Base-by-base conservation (phyloP, 2,329 filamentous ascomycete genomes). In the Alternaria angustiovoidea region DNA sequence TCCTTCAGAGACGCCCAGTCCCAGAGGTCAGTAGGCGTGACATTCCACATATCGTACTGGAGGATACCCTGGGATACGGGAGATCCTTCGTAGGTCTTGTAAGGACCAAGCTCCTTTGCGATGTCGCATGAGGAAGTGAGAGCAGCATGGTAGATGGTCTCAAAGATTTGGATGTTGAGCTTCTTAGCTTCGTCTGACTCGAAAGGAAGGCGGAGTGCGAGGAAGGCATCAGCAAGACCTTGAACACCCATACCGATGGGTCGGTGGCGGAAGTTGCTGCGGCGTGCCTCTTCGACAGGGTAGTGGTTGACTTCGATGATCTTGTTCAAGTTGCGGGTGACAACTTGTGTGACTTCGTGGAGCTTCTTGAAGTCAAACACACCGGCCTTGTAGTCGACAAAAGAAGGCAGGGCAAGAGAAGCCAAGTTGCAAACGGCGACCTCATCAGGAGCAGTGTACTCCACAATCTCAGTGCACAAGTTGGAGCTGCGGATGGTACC, bases 261-360 rank as follows among this genome's bases (percentile, higher is more conserved):
- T 59, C 95, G 88, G 83, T 99, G 95, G 69, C 95, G 92, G 87
- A 97, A 92, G 85, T 99, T 99, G 87, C 93, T 97, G 84, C 93
- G 95, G 78, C 87, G 87, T 41, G 95, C 95, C 83, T 99, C 95
- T 53, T 86, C 87, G 11, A 99, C 94, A n/a, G 95, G 95, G 81
- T 99, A 99, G 84, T 96, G 91, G 85, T 99, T 99, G 83, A 96
- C 88, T 67, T 99, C 94, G 68, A 99, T 97, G 81, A 97, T 97
- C 85, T 90, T 95, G 88, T 99, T 99, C 79, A 99, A 81, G 82
- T 99, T 99, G 78, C 89, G 92, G 62, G 96, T 91, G 63, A 99
- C 91, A 59, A 97, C 92, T 81, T 95, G 91, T 42, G 89, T 90
- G 64, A 98, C 94, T 71, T 98, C 92, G 80, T 99, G 95, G 46